These are phyloP conservation scores for Sporobolomyces phaffii DNA, from an alignment of 768 basidiomycete species.

Conservation along the genomic window DNA sequence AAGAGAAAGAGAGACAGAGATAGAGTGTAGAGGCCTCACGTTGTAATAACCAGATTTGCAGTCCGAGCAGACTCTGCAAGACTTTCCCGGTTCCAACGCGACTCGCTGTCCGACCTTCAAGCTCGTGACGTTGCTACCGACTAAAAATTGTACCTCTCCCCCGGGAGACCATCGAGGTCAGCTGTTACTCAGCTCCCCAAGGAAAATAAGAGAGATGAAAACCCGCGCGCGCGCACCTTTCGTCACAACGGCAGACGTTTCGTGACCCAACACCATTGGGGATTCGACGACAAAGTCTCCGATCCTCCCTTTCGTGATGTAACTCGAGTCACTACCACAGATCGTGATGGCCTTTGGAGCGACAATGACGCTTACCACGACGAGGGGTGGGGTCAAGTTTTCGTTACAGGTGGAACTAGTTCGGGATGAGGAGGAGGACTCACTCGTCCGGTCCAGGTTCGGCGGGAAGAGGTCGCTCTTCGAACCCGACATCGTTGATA, in stretches of 20 bases:
- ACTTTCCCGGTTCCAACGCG: slow-evolving; percentile 66
- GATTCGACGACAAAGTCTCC: slow-evolving; percentile 66
- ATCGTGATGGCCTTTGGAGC: slow-evolving; percentile 58
- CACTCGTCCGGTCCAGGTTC: slow-evolving; percentile 50
- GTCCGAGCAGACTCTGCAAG: slow-evolving; percentile 69
- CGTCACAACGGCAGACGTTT: slow-evolving; percentile 52
- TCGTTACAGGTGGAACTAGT: too few relatives aligned
- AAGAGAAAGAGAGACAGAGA: too few relatives aligned
- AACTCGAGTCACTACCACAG: slow-evolving; percentile 59
- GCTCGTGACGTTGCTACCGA: slow-evolving; percentile 68
- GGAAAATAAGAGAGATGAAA: too few relatives aligned
- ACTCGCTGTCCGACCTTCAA: slow-evolving; percentile 79
- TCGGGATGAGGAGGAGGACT: too few relatives aligned
- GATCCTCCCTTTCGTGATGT: slow-evolving; percentile 68
- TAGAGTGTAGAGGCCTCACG: too few relatives aligned
- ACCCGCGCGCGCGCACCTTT: too few relatives aligned
- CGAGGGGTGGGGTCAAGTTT: not conserved
- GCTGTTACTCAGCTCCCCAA: too few relatives aligned
- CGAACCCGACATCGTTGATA: slow-evolving; percentile 64
- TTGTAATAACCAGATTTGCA: slow-evolving; percentile 40
- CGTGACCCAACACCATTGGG: slow-evolving; percentile 90
- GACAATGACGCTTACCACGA: slow-evolving; percentile 64
- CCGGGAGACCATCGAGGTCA: not conserved
- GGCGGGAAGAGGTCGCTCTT: slow-evolving; percentile 68
- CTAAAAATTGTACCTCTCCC: slow-evolving; percentile 52